A percentile compares a stretch with the other conserved stretches of the same genome.
Evolutionary conservation across 2,329 filamentous ascomycete species (phyloP).

Genomic region (Xylariaceae sp.): DNA sequence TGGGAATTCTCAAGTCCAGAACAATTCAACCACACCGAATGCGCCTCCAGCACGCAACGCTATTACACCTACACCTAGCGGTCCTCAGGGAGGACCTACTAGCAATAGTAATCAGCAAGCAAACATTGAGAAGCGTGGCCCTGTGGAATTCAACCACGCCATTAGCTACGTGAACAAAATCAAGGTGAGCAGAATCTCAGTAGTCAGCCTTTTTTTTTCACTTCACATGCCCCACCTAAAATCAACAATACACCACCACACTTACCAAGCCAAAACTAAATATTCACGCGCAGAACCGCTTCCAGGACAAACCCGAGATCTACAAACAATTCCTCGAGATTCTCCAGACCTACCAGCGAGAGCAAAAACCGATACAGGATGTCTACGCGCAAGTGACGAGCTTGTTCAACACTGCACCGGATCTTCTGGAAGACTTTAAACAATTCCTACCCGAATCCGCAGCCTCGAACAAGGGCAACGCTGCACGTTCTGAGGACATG

Average conservation of each 20-base stretch:
- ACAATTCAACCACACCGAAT: constrained; percentile 43
- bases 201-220: not conserved
- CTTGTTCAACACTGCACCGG: constrained; percentile 89
- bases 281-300: constrained; percentile 72
- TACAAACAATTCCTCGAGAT: constrained; percentile 99
- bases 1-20: constrained; percentile 38
- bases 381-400: constrained; percentile 97
- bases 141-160: constrained; percentile 98
- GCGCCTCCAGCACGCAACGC: constrained; percentile 55
- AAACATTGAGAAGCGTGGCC: constrained; percentile 81
- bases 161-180: constrained; percentile 99
- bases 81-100: constrained; percentile 62
- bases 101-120: constrained; percentile 61
- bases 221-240: constrained; percentile 10
- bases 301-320: constrained; percentile 94
- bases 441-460: constrained; percentile 93
- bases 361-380: constrained; percentile 97
- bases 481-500: constrained; percentile 68
- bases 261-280: constrained; percentile 3
- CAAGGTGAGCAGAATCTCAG: constrained; percentile 69
- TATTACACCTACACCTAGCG: constrained; percentile 62
- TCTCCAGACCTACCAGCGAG: constrained; percentile 94
- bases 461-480: constrained; percentile 60
- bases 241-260: constrained; percentile 3
- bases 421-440: constrained; percentile 97